Evolutionary conservation across 495 filamentous ascomycete genomes (phyloP), one percentile per base, ranked within the genome.

Genomic region (Friedmanniomyces endolithicus): DNA sequence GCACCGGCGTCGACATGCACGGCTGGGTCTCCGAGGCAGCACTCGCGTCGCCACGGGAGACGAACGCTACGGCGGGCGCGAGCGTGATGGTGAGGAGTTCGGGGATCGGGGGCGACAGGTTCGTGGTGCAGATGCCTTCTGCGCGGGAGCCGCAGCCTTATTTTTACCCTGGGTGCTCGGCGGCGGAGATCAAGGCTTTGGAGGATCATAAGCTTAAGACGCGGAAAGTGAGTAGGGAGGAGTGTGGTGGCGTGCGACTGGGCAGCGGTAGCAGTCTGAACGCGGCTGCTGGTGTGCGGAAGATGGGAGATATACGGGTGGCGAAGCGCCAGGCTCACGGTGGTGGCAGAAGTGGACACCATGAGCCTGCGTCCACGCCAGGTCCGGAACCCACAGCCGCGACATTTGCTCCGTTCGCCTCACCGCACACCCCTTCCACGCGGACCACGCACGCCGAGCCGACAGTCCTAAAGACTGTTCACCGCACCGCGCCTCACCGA

Each of bases 111-210:
- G 57, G 45, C 8, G 58, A 60, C 43, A 22, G 24, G 14, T 61
- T 63, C 35, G 48, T 63, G 14, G 43, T 63, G 9, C 45, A 56
- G 29, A 63, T 63, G 60, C 60, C 60, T 6, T 63, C 57, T 1
- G 60, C 56, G 17, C 6, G 34, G 17, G 57, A 63, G 47, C 61
- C 58, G 20, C 61, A 63, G 50, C 61, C 61, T 37, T 60, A 53
- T 35, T n/a, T 16, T 2, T 58, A 56, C 40, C 61, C 58, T 6
- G 57, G 61, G 6, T 46, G 56, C 34, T 41, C 51, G 9, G 19
- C 52, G 11, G 35, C n/a, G 40, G 27, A 63, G 35, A 63, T 63
- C 31, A 27, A 31, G 33, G 57, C 57, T 11, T 53, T 56, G 1
- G 50, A 63, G 57, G 24, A 56, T 23, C 50, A 63, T 34, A 50